phyloP scores from a whole-genome alignment of 2,329 filamentous ascomycete species.

The Colletotrichum salicis region DNA sequence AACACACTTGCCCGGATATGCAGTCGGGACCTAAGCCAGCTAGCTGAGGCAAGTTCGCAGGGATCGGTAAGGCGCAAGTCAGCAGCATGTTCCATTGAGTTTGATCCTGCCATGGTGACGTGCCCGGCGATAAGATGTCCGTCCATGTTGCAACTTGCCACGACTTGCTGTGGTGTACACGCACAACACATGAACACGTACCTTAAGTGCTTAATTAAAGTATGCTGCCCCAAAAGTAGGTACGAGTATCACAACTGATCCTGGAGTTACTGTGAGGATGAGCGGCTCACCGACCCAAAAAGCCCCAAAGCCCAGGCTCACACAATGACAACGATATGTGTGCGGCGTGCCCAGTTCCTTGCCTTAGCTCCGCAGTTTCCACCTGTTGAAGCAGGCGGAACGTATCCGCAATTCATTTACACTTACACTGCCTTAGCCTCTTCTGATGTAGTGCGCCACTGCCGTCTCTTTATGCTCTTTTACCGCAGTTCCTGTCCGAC shows the following conservation, averaged over 20 bases:
- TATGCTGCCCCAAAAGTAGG: background rate
- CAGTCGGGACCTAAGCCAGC: constrained; percentile 1
- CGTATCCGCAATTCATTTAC: constrained; percentile 2
- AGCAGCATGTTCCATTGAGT: background rate
- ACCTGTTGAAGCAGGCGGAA: background rate
- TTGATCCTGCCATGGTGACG: background rate
- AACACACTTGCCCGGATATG: background rate
- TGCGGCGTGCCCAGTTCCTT: background rate
- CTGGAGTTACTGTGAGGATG: background rate
- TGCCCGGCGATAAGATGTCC: too few relatives aligned
- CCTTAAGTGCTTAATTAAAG: background rate
- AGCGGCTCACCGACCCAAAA: background rate
- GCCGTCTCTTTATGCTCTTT: background rate
- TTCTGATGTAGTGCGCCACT: background rate
- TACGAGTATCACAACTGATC: background rate
- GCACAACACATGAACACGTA: background rate
- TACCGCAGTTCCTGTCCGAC: background rate
- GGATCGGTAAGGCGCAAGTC: background rate
- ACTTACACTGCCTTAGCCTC: background rate
- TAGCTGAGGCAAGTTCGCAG: background rate
- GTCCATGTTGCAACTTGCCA: background rate
- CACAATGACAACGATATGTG: too few relatives aligned
- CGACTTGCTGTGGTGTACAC: background rate
- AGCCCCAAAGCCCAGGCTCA: background rate
- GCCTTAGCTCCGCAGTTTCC: background rate